A percentile compares a stretch with the other conserved stretches of the same genome.
phyloP scores from a whole-genome alignment of 345 rosid genomes.

The Pseudoturritis turrita region DNA sequence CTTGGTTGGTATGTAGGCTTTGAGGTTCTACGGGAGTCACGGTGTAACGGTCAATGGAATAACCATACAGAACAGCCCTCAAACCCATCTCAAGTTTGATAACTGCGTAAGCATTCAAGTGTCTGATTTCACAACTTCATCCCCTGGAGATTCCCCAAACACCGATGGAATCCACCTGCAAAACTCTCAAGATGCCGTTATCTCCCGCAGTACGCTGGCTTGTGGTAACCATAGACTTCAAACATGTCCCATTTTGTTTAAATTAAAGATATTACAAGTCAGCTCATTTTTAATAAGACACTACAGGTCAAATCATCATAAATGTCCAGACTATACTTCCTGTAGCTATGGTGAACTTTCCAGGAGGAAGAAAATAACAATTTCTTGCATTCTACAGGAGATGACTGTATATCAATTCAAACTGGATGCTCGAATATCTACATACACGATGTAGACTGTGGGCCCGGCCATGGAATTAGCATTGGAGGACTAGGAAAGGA shows the following conservation, averaged over 20 bases:
- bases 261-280: neutral
- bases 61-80: conserved; percentile 87
- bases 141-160: conserved; percentile 76
- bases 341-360: neutral
- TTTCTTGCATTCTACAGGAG: conserved; percentile 50
- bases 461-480: conserved; percentile 95
- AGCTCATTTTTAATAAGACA: neutral
- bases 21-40: conserved; percentile 78
- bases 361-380: neutral
- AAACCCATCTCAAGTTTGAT: conserved; percentile 86
- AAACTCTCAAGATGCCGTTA: conserved; percentile 63
- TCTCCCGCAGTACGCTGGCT: conserved; percentile 50
- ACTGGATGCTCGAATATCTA: conserved; percentile 77
- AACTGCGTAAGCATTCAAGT: conserved; percentile 59
- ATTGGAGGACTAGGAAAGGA: conserved; percentile 87
- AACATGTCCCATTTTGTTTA: neutral
- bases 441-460: conserved; percentile 68
- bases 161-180: conserved; percentile 90
- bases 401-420: conserved; percentile 85
- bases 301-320: neutral
- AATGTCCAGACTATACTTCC: neutral
- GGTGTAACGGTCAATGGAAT: conserved; percentile 66
- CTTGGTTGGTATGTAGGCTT: conserved; percentile 45
- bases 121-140: conserved; percentile 47
- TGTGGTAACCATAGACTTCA: conserved; percentile 54